Percentiles rank a stretch among this genome's conserved stretches.
Conservation (phyloP, 169 alveolate species). For the Cryptosporidium canis region DNA sequence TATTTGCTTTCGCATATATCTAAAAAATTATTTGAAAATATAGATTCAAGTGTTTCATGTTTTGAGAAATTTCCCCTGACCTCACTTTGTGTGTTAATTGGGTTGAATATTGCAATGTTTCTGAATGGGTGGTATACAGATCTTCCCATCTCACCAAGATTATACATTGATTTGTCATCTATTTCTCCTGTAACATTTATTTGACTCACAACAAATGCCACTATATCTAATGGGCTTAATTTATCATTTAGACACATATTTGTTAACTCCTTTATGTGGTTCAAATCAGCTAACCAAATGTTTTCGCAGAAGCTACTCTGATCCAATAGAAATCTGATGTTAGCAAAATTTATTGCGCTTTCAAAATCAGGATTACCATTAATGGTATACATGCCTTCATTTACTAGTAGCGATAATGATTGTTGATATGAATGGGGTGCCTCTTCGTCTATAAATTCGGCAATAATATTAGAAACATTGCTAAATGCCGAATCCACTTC, state of each 20-base stretch:
- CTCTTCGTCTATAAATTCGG: conserved; percentile 40
- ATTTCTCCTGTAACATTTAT: not conserved
- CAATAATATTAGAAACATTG: not conserved
- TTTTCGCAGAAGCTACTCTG: conserved; percentile 5
- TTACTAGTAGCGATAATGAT: conserved; percentile 5
- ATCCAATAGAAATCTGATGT: conserved; percentile 13
- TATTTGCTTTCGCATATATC: conserved; percentile 24
- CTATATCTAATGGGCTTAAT: not conserved
- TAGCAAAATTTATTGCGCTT: not conserved
- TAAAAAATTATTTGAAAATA: conserved; percentile 9
- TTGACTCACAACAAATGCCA: conserved; percentile 30
- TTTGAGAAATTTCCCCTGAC: not conserved
- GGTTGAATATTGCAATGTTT: conserved; percentile 16
- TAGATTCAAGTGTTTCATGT: not conserved
- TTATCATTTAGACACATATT: not conserved
- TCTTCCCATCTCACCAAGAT: not conserved
- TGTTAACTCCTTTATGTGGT: not conserved
- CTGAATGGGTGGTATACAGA: conserved; percentile 61
- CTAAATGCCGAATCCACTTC: conserved; percentile 16
- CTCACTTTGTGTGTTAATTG: not conserved
- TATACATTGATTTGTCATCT: not conserved
- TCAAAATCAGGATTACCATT: not conserved
- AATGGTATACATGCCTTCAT: not conserved
- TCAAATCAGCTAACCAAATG: conserved; percentile 39
- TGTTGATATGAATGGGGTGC: conserved; percentile 23